Conservation (phyloP, 2,329 filamentous ascomycete genomes). For the Corniculantispora saksenae region DNA sequence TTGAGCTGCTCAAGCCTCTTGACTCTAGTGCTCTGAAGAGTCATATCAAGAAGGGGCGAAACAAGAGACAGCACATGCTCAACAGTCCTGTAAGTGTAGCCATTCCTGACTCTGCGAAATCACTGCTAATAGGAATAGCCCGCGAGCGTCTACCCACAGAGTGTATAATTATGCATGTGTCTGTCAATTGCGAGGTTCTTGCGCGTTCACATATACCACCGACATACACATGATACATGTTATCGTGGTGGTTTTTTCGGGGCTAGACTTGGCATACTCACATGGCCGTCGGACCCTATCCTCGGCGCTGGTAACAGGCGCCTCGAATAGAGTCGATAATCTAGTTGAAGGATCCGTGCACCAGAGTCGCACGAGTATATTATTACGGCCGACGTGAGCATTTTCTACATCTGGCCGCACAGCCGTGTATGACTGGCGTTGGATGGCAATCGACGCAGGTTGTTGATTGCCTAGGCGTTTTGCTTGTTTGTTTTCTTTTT, state of each 20-base stretch:
- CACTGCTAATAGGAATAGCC: slow-evolving; percentile 40
- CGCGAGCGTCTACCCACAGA: slow-evolving; percentile 57
- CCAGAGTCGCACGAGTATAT: slow-evolving; percentile 12
- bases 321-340: background rate
- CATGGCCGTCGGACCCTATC: background rate
- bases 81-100: slow-evolving; percentile 82
- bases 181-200: background rate
- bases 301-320: background rate
- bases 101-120: background rate
- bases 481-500: slow-evolving; percentile 1
- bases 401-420: background rate
- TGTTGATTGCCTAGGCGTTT: slow-evolving; percentile 17
- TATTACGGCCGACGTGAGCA: slow-evolving; percentile 1
- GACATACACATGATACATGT: background rate
- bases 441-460: slow-evolving; percentile 6
- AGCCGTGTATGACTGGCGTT: slow-evolving; percentile 12
- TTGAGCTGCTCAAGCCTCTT: slow-evolving; percentile 92
- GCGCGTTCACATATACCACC: background rate
- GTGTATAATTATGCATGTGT: slow-evolving; percentile 41
- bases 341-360: background rate
- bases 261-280: background rate
- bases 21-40: slow-evolving; percentile 96
- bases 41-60: slow-evolving; percentile 97
- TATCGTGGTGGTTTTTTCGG: background rate
- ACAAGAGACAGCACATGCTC: slow-evolving; percentile 90